Evolutionary conservation across 2,329 filamentous ascomycete genomes (phyloP).

Genomic region (Aotearoamyces nothofagi): DNA sequence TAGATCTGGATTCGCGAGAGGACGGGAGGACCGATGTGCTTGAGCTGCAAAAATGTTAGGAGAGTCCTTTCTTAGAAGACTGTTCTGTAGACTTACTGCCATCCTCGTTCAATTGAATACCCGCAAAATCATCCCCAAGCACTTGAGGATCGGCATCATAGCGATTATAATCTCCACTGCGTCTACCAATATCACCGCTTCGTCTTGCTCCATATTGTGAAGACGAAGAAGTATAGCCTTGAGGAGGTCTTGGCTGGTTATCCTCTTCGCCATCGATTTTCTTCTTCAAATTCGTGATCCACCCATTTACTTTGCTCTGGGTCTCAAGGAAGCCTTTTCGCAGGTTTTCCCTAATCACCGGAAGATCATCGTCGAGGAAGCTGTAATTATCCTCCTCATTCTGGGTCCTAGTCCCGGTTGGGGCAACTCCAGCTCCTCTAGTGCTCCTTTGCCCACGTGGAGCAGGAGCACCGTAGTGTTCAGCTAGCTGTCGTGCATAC

Average conservation of each 20-base stretch:
- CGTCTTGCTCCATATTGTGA: conserved; percentile 28
- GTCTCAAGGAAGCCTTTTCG: conserved; percentile 92
- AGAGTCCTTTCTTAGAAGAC: conserved; percentile 1
- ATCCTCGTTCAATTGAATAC: conserved; percentile 50
- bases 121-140: conserved; percentile 75
- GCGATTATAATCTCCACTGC: conserved; percentile 76
- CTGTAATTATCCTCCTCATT: conserved; percentile 59
- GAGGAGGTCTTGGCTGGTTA: conserved; percentile 10
- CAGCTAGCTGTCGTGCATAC: conserved; percentile 82
- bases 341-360: conserved; percentile 82
- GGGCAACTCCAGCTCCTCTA: conserved; percentile 18
- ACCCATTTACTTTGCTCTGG: conserved; percentile 80
- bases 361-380: conserved; percentile 93
- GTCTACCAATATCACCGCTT: conserved; percentile 45
- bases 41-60: conserved; percentile 28
- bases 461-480: conserved; percentile 57
- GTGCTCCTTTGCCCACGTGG: conserved; percentile 35
- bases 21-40: conserved; percentile 41
- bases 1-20: conserved; percentile 61
- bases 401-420: conserved; percentile 21
- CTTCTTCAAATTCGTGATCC: conserved; percentile 87
- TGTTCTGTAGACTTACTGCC: conserved; percentile 34
- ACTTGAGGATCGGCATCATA: conserved; percentile 93
- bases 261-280: conserved; percentile 74
- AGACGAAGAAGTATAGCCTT: conserved; percentile 21